Evolutionary conservation across 306 rosid species (phyloP), one percentile per base, ranked within the genome.

Genomic region (Potentilla sterilis): DNA sequence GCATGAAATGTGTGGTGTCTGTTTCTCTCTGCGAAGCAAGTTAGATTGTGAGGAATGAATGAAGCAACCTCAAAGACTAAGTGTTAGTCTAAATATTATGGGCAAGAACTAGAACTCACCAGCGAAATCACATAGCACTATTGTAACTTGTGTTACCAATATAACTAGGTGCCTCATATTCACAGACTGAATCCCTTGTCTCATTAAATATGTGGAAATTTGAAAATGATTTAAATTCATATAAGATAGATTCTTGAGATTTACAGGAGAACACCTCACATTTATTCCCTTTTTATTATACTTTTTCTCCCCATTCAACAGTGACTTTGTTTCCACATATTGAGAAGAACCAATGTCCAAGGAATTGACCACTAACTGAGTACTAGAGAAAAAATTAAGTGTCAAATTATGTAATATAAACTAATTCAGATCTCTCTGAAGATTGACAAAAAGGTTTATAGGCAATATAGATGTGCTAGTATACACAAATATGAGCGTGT

Each of bases 1-100:
- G 98, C 97, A 95, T 87, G 92, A 95, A 95, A 83, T 89, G 85
- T 73, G 74, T 89, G 35, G 96, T 80, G 79, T 95, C 98, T 66
- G 83, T 83, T 81, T 95, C 97, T 81, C 96, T 92, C 98, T 95
- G 93, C 69, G 55, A 77, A 81, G 81, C 79, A 81, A 44, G 55
- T 47, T 64, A 74, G 68, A 74, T 43, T 51, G 70, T 58, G 40
- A 32, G 19, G 43, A 69, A 69, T 55, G 70, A 13, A 59, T 62
- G n/a, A 69, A 79, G 57, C 52, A 32, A 16, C 49, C 62, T 68
- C 14, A 28, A 59, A 47, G 16, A 68, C 16, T 57, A 14, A 52
- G n/a, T 15, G 48, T 40, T 48, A 73, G 57, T 24, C 9, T 21
- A 9, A 38, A 41, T 11, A 44, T 32, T 44, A 14, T 52, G 34